phyloP scores from a whole-genome alignment of 495 filamentous ascomycete species.

The Baudoinia panamericana region DNA sequence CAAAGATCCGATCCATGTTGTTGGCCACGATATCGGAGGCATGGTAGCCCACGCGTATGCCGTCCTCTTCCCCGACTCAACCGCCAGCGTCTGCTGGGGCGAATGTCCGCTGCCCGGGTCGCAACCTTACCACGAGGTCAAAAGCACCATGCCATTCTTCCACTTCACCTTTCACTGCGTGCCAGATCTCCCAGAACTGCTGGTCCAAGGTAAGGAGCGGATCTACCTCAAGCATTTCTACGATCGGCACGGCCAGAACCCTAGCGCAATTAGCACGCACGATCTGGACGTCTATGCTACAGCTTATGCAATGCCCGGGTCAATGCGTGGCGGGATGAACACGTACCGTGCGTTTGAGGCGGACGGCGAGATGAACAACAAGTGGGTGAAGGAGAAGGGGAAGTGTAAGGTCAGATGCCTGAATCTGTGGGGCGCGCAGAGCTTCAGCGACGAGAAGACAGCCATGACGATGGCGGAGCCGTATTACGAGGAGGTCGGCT shows the following conservation, averaged over 20 bases:
- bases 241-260: constrained; percentile 22
- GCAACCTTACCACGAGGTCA: constrained; percentile 21
- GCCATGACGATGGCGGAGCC: not conserved
- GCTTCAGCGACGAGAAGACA: constrained; percentile 1
- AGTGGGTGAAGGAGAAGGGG: constrained; percentile 31
- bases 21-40: constrained; percentile 38
- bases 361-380: constrained; percentile 30
- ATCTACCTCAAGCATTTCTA: constrained; percentile 36
- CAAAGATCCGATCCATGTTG: constrained; percentile 31
- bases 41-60: constrained; percentile 35
- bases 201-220: constrained; percentile 32
- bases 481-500: constrained; percentile 9
- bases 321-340: constrained; percentile 30
- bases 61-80: constrained; percentile 22
- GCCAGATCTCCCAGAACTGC: constrained; percentile 31
- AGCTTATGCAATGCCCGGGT: constrained; percentile 31
- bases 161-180: constrained; percentile 38
- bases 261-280: constrained; percentile 25
- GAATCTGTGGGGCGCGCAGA: constrained; percentile 25
- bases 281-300: constrained; percentile 33
- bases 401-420: constrained; percentile 30
- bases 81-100: constrained; percentile 33
- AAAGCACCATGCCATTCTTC: constrained; percentile 22
- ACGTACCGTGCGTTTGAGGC: constrained; percentile 34
- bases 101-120: constrained; percentile 36